Percentiles rank a stretch among this genome's conserved stretches.
Evolutionary conservation across 306 rosid genomes (phyloP).

Genomic region (Heteromeles arbutifolia): DNA sequence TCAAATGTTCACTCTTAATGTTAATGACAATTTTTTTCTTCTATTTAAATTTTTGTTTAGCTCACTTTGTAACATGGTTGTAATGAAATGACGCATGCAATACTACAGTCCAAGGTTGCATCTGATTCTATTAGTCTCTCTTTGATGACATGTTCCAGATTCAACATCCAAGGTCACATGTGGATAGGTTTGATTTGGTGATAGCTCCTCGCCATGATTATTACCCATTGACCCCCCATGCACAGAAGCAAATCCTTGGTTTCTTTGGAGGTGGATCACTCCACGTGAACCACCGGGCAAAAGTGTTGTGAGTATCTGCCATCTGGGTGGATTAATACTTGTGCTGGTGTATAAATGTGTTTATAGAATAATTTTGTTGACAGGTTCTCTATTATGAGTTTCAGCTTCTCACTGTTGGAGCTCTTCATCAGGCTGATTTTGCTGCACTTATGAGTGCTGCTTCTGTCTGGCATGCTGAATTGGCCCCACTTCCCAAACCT

Average conservation of each 20-base stretch:
- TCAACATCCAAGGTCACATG: constrained; percentile 76
- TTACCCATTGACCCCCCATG: constrained; percentile 68
- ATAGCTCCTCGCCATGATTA: constrained; percentile 82
- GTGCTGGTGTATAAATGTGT: background rate
- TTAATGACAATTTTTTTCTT: background rate
- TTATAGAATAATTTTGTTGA: background rate
- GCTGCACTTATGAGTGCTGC: constrained; percentile 67
- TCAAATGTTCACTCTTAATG: background rate
- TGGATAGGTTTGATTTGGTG: constrained; percentile 83
- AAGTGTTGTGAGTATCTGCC: constrained; percentile 59
- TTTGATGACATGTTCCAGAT: constrained; percentile 47
- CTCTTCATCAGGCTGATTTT: constrained; percentile 88
- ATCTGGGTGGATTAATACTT: constrained; percentile 16
- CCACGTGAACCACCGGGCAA: constrained; percentile 76
- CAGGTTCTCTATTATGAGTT: constrained; percentile 12
- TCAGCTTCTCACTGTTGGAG: constrained; percentile 85
- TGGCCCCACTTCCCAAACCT: constrained; percentile 73
- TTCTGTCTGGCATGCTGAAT: constrained; percentile 67
- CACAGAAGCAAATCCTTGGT: constrained; percentile 67
- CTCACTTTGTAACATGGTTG: background rate
- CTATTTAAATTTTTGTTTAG: background rate
- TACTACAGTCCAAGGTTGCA: background rate
- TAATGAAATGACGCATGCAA: constrained; percentile 3
- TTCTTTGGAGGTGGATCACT: constrained; percentile 75
- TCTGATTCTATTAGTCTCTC: constrained; percentile 14